Evolutionary conservation across 805 yeast species (phyloP).

Genomic region (Scheffersomyces spartinae): DNA sequence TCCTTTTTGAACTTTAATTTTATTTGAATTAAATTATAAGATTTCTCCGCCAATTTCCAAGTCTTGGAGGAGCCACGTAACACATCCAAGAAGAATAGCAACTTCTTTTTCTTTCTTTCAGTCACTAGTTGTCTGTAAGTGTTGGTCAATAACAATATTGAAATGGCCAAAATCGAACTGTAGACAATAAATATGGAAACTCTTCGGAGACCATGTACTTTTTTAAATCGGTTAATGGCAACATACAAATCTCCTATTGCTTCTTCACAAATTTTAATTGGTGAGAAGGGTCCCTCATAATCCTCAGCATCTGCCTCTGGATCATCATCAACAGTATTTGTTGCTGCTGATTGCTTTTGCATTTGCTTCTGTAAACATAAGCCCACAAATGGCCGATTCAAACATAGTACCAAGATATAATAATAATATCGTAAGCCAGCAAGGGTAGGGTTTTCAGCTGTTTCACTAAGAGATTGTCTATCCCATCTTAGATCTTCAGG

Average conservation of each 20-base stretch:
- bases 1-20: constrained; percentile 15
- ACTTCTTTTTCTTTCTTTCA: constrained; percentile 13
- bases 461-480: constrained; percentile 20
- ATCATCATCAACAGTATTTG: constrained; percentile 6
- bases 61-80: constrained; percentile 31
- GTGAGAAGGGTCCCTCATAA: constrained; percentile 13
- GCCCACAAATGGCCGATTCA: constrained; percentile 45
- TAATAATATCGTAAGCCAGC: constrained; percentile 45
- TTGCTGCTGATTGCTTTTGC: constrained; percentile 7
- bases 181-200: constrained; percentile 38
- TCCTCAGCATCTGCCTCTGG: constrained; percentile 2
- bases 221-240: constrained; percentile 25
- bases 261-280: constrained; percentile 21
- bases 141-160: constrained; percentile 26
- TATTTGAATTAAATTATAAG: constrained; percentile 27
- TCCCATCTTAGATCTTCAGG: constrained; percentile 43
- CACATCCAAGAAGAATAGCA: constrained; percentile 29
- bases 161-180: constrained; percentile 33
- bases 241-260: constrained; percentile 32
- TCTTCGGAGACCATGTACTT: constrained; percentile 26
- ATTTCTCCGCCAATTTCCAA: constrained; percentile 37
- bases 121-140: constrained; percentile 14
- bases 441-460: constrained; percentile 42
- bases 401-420: constrained; percentile 45
- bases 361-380: constrained; percentile 12